phyloP scores from a whole-genome alignment of 495 filamentous ascomycete species.

The Aspergillus taichungensis region DNA sequence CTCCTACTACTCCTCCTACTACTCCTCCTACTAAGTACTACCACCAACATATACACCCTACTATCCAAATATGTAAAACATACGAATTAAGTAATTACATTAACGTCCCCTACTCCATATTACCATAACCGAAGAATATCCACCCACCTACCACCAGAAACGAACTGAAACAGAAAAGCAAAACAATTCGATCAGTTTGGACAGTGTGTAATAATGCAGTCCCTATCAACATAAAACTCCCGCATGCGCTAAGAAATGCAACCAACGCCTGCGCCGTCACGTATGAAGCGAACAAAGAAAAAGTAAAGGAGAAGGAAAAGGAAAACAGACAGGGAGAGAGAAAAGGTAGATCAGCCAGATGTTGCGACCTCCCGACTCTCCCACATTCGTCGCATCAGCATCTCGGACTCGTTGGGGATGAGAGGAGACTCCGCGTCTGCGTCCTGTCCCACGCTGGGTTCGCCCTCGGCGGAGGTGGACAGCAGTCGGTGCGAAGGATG shows the following conservation, averaged over 20 bases:
- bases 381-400: constrained; percentile 43
- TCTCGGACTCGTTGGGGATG: constrained; percentile 22
- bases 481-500: constrained; percentile 34
- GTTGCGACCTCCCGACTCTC: constrained; percentile 37
- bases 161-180: neutral
- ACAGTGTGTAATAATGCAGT: too few relatives aligned
- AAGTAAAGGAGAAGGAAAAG: constrained; percentile 1
- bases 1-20: too few relatives aligned
- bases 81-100: too few relatives aligned
- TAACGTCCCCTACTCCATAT: too few relatives aligned
- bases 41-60: too few relatives aligned
- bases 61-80: too few relatives aligned
- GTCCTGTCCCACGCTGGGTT: constrained; percentile 13
- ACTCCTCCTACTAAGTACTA: too few relatives aligned
- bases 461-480: constrained; percentile 32
- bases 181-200: too few relatives aligned
- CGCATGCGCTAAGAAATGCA: constrained; percentile 7
- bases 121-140: too few relatives aligned
- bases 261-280: neutral
- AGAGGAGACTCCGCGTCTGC: constrained; percentile 14
- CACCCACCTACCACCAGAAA: neutral
- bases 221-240: neutral
- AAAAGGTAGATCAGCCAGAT: constrained; percentile 18
- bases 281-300: neutral
- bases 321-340: neutral